phyloP scores from a whole-genome alignment of 1,284 basidiomycete genomes.

The Hortiboletus rubellus region DNA sequence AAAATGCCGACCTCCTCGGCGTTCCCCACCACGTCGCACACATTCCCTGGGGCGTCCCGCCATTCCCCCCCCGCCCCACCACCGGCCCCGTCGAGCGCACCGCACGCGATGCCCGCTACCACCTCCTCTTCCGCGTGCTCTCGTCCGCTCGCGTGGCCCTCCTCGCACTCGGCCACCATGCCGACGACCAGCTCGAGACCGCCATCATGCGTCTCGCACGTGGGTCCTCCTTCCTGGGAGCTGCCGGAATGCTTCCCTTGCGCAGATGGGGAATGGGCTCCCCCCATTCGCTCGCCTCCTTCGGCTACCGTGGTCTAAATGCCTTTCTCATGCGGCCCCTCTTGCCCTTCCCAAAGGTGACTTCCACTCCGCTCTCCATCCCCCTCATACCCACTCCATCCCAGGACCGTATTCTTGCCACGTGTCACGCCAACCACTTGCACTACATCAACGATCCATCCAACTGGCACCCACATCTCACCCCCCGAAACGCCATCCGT shows the following conservation, averaged over 20 bases:
- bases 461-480: conserved; percentile 70
- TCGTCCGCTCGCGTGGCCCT: conserved; percentile 36
- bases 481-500: conserved; percentile 69
- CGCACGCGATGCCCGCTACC: conserved; percentile 61
- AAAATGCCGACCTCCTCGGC: conserved; percentile 45
- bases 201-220: conserved; percentile 63
- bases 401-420: conserved; percentile 73
- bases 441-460: conserved; percentile 65
- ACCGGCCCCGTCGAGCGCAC: conserved; percentile 45
- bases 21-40: conserved; percentile 46
- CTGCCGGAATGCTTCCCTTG: conserved; percentile 61
- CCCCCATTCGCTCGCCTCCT: conserved; percentile 39
- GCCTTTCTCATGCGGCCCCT: conserved; percentile 71
- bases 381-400: conserved; percentile 5
- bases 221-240: conserved; percentile 54
- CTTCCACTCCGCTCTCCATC: conserved; percentile 6
- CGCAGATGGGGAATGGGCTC: conserved; percentile 78
- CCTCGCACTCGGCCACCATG: conserved; percentile 71
- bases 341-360: conserved; percentile 64
- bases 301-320: conserved; percentile 57
- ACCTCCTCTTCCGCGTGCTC: conserved; percentile 54
- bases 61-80: conserved; percentile 43
- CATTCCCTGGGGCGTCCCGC: conserved; percentile 56
- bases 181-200: conserved; percentile 80
- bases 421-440: conserved; percentile 60